Percentiles rank a stretch among this genome's conserved stretches.
Evolutionary conservation across 305 asterid genomes (phyloP).

Genomic region (Stenogyne calaminthoides): DNA sequence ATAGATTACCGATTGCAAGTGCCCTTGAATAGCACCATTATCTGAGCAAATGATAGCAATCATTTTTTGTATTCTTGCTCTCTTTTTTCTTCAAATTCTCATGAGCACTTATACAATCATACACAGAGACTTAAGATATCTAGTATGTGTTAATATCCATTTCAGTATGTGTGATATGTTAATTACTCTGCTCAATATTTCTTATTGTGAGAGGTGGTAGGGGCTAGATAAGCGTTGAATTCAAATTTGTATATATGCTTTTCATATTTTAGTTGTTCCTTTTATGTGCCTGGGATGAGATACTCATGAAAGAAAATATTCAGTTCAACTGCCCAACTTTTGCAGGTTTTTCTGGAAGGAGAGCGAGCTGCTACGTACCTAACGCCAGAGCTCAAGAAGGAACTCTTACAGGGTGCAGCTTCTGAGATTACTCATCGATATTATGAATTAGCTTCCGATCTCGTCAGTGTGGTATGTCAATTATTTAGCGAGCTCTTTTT

Average conservation of each 20-base stretch:
- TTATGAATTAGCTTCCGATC: conserved; percentile 78
- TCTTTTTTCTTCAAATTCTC: background rate
- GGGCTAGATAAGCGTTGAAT: background rate
- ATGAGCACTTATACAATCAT: background rate
- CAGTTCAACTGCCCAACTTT: conserved; percentile 18
- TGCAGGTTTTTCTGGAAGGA: conserved; percentile 82
- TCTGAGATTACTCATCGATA: conserved; percentile 77
- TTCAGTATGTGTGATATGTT: background rate
- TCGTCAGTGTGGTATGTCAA: conserved; percentile 75
- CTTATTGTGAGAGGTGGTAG: conserved; percentile 5
- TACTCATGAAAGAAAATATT: background rate
- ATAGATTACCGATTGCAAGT: background rate
- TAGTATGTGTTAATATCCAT: background rate
- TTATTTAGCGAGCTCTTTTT: conserved; percentile 13
- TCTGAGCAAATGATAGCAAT: background rate
- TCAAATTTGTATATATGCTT: background rate
- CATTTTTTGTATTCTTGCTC: background rate
- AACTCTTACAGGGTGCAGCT: conserved; percentile 74
- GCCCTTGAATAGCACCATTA: background rate
- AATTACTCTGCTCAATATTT: background rate
- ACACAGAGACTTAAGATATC: background rate
- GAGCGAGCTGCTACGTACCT: conserved; percentile 67
- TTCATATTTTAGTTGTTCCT: background rate
- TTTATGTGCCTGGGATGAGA: background rate
- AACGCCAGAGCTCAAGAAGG: conserved; percentile 57